These are phyloP conservation scores for Malassezia obtusa DNA, from an alignment of 1,284 basidiomycete species.

Conservation along the genomic window DNA sequence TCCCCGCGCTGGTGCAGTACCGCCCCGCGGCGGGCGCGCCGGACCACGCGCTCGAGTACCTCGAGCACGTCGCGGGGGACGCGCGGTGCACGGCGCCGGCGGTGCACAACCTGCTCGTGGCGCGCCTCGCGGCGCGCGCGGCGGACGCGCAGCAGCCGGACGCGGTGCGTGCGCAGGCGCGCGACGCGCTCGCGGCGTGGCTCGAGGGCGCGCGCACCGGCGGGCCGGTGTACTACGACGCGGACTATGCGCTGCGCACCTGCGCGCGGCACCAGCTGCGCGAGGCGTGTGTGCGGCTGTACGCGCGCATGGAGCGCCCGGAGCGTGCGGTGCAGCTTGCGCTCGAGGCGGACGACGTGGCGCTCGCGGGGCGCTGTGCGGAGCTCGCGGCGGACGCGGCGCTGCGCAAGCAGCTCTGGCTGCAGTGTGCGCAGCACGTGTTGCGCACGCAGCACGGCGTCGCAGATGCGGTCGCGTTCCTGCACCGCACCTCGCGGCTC, in stretches of 20 bases:
- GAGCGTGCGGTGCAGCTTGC: constrained; percentile 94
- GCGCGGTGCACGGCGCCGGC: constrained; percentile 70
- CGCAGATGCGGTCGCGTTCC: constrained; percentile 90
- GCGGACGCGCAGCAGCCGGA: constrained; percentile 11
- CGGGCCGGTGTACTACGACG: constrained; percentile 84
- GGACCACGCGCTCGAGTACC: constrained; percentile 52
- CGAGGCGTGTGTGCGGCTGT: constrained; percentile 89
- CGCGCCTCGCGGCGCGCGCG: constrained; percentile 59
- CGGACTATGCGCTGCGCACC: constrained; percentile 87
- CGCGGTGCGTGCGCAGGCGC: constrained; percentile 7
- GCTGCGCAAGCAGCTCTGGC: constrained; percentile 86
- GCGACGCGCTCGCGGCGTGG: constrained; percentile 72
- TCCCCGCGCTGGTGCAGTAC: constrained; percentile 77
- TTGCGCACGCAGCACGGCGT: constrained; percentile 96
- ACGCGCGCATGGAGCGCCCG: constrained; percentile 92
- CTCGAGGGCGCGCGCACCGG: constrained; percentile 67
- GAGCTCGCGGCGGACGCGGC: constrained; percentile 26
- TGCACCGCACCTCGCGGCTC: constrained; percentile 83
- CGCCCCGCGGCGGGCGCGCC: constrained; percentile 48
- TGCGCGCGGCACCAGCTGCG: constrained; percentile 66
- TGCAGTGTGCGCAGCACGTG: constrained; percentile 92
- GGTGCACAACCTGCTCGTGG: constrained; percentile 87
- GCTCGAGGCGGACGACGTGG: constrained; percentile 52
- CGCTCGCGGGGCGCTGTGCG: constrained; percentile 51
- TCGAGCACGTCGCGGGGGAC: constrained; percentile 65